These are phyloP conservation scores for Musa schizocarpa DNA, from an alignment of 176 grass and related monocot species.

Conservation along the genomic window DNA sequence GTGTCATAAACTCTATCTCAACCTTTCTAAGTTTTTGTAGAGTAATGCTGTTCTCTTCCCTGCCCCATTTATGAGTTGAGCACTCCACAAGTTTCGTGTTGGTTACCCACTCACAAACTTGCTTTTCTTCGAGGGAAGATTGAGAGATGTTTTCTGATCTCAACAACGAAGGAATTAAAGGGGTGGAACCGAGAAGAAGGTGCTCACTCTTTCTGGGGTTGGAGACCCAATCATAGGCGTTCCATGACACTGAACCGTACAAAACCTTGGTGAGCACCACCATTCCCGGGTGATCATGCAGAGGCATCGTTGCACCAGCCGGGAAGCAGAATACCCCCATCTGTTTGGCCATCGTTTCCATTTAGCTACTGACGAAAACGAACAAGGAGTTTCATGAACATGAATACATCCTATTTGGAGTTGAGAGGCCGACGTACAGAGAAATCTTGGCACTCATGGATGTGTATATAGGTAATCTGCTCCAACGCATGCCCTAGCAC, in stretches of 20 bases:
- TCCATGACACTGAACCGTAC: constrained; percentile 42
- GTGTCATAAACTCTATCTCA: too few species aligned
- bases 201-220: constrained; percentile 31
- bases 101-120: too few species aligned
- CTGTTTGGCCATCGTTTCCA: constrained; percentile 11
- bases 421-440: constrained; percentile 31
- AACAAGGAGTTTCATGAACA: neutral
- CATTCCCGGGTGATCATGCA: constrained; percentile 88
- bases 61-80: too few species aligned
- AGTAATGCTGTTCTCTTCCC: too few species aligned
- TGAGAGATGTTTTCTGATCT: too few species aligned
- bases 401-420: neutral
- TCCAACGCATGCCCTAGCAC: constrained; percentile 38
- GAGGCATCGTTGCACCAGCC: constrained; percentile 57
- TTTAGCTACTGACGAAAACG: neutral
- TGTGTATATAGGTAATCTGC: constrained; percentile 69
- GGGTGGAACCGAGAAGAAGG: neutral
- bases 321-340: constrained; percentile 89
- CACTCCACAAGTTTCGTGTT: too few species aligned
- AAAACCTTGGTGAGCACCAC: constrained; percentile 72
- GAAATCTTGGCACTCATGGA: constrained; percentile 61
- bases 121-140: too few species aligned
- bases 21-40: too few species aligned
- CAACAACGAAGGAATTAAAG: neutral
- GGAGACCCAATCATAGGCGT: constrained; percentile 64